Evolutionary conservation across 768 basidiomycete species (phyloP).

Genomic region (Nidula microcarpa): DNA sequence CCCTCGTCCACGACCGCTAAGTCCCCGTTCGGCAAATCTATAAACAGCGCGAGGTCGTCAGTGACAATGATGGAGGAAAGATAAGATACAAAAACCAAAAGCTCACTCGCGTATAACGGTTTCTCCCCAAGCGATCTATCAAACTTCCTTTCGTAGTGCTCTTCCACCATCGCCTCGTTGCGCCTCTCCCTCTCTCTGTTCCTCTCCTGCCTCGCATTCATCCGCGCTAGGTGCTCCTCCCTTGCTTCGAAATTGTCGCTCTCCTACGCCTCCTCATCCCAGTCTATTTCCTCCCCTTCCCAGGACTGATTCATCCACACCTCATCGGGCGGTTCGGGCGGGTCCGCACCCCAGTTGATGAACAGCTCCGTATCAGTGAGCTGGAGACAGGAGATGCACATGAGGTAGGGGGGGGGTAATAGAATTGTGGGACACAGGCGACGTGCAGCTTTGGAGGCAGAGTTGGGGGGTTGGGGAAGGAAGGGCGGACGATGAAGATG

Average conservation of each 20-base stretch:
- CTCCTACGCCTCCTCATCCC: neutral
- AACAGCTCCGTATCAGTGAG: constrained; percentile 52
- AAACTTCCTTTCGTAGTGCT: neutral
- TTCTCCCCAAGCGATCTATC: neutral
- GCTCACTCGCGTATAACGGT: neutral
- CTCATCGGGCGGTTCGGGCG: neutral
- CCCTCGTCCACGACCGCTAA: neutral
- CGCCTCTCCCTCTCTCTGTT: neutral
- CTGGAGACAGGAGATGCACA: constrained; percentile 48
- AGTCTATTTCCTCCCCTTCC: neutral
- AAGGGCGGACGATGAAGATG: constrained; percentile 24
- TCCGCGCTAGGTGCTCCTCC: neutral
- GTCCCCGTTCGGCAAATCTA: neutral
- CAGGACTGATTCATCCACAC: neutral
- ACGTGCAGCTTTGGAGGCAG: too few relatives aligned
- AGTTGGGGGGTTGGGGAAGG: neutral
- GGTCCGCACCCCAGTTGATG: constrained; percentile 35
- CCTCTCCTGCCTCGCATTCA: neutral
- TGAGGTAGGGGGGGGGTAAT: too few relatives aligned
- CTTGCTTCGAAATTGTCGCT: neutral
- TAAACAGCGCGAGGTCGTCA: neutral
- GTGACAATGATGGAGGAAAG: neutral
- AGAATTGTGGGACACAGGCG: too few relatives aligned
- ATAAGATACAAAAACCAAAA: neutral
- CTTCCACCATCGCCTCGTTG: neutral